These are phyloP conservation scores for Pyrrhoderma lamaoense DNA, from an alignment of 1,284 basidiomycete species.

Conservation along the genomic window DNA sequence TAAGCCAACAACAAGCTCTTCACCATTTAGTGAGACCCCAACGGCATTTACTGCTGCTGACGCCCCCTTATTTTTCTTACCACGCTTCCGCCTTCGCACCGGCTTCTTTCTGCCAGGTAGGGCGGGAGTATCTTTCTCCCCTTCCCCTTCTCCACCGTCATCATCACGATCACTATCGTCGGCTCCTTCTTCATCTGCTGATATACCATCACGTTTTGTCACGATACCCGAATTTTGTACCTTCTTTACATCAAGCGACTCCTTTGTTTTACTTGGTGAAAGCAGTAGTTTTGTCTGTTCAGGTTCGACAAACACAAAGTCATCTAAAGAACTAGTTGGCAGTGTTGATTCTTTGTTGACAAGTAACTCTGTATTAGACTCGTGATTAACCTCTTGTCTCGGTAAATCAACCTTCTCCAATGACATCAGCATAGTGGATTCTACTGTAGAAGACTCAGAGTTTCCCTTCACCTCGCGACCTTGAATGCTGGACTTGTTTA, in stretches of 20 bases:
- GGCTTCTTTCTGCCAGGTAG: slow-evolving; percentile 39
- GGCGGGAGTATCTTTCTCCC: slow-evolving; percentile 25
- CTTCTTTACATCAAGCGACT: too few relatives aligned
- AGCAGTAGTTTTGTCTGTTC: background rate
- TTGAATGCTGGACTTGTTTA: background rate
- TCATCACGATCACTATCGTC: slow-evolving; percentile 60
- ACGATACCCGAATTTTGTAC: too few relatives aligned
- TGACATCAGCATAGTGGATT: too few relatives aligned
- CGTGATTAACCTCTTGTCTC: background rate
- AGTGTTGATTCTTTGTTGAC: too few relatives aligned
- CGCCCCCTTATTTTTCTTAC: slow-evolving; percentile 38
- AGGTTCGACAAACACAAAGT: background rate
- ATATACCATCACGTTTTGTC: too few relatives aligned
- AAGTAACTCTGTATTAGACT: too few relatives aligned
- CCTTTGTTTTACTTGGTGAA: background rate
- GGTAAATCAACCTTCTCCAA: background rate
- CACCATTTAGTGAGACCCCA: slow-evolving; percentile 10
- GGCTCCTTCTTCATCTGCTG: slow-evolving; percentile 28
- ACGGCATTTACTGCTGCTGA: slow-evolving; percentile 21
- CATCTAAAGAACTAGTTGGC: background rate
- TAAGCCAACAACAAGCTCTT: slow-evolving; percentile 23
- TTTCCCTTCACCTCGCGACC: background rate
- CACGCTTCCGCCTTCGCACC: slow-evolving; percentile 37
- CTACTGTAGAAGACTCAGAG: background rate
- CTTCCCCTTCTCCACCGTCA: slow-evolving; percentile 24